These are phyloP conservation scores for Aspergillus hortae DNA, from an alignment of 2,329 filamentous ascomycete species.

Conservation along the genomic window DNA sequence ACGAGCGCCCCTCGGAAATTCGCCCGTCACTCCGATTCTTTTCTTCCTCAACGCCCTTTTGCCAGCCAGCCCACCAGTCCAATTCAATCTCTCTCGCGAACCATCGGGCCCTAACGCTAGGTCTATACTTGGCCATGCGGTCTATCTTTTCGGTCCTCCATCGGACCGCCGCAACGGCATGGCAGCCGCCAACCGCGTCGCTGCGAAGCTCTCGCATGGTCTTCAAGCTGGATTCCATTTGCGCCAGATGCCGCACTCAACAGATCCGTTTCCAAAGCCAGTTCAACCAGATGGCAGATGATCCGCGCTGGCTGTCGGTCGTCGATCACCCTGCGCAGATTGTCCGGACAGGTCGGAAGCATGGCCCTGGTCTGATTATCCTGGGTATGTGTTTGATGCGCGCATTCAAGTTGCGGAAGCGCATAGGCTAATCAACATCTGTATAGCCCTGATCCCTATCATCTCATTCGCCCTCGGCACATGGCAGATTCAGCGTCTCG, in stretches of 20 bases:
- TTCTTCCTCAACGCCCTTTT: background rate
- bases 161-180: constrained; percentile 19
- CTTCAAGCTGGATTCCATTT: constrained; percentile 30
- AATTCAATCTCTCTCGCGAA: background rate
- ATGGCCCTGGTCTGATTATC: constrained; percentile 77
- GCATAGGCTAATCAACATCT: background rate
- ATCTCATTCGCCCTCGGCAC: constrained; percentile 87
- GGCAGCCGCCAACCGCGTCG: constrained; percentile 18
- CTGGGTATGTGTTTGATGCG: constrained; percentile 52
- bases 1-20: constrained; percentile 20
- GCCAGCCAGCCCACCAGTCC: background rate
- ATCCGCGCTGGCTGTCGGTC: constrained; percentile 77
- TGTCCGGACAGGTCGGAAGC: constrained; percentile 68
- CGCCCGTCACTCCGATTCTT: constrained; percentile 2
- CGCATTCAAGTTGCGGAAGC: too few relatives aligned
- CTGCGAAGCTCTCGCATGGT: constrained; percentile 16
- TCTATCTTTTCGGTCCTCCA: constrained; percentile 26
- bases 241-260: constrained; percentile 33
- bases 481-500: constrained; percentile 91
- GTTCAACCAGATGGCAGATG: constrained; percentile 57
- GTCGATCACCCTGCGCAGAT: constrained; percentile 81
- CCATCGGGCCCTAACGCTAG: too few relatives aligned
- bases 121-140: constrained; percentile 20
- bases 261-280: constrained; percentile 35
- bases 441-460: constrained; percentile 72